Percentiles rank a stretch among this genome's conserved stretches.
These are phyloP conservation scores for Chlamydomonas schloesseri DNA, from an alignment of 139 green algal species.

Conservation along the genomic window DNA sequence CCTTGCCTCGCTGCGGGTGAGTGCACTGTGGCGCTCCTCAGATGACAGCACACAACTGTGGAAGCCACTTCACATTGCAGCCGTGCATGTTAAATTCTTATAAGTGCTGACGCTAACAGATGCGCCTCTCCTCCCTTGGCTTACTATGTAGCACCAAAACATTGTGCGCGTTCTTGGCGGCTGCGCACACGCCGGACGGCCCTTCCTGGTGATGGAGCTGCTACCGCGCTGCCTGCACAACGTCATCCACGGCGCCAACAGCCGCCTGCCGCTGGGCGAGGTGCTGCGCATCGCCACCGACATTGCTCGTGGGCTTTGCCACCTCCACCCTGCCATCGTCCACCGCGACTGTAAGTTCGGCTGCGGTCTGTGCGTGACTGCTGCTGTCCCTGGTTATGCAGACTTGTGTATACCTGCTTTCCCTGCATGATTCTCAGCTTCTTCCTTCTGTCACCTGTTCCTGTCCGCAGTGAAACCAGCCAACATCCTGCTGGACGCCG, in stretches of 20 bases:
- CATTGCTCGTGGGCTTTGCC: slow-evolving; percentile 66
- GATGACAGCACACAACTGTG: too few relatives aligned
- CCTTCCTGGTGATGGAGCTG: slow-evolving; percentile 53
- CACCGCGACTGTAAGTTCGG: slow-evolving; percentile 54
- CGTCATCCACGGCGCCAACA: slow-evolving; percentile 17
- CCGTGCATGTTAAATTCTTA: too few relatives aligned
- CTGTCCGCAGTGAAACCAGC: slow-evolving; percentile 56
- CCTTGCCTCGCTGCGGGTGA: background rate
- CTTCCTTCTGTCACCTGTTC: too few relatives aligned
- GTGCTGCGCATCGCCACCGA: slow-evolving; percentile 49
- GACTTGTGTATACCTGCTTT: too few relatives aligned
- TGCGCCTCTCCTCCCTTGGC: too few relatives aligned
- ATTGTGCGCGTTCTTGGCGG: slow-evolving; percentile 47
- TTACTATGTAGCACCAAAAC: slow-evolving; percentile 9
- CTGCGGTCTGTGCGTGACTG: too few relatives aligned
- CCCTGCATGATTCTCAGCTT: too few relatives aligned
- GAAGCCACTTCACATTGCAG: too few relatives aligned
- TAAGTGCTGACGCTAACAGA: too few relatives aligned
- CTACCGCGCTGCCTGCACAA: slow-evolving; percentile 39
- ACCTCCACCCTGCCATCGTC: slow-evolving; percentile 82
- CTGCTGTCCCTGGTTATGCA: too few relatives aligned
- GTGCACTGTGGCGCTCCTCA: too few relatives aligned
- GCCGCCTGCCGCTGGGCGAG: slow-evolving; percentile 1
- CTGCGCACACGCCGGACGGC: slow-evolving; percentile 31
- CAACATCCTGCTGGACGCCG: slow-evolving; percentile 36